Evolutionary conservation across 805 yeast genomes (phyloP), one percentile per base, ranked within the genome.

Genomic region (Candida adriatica): DNA sequence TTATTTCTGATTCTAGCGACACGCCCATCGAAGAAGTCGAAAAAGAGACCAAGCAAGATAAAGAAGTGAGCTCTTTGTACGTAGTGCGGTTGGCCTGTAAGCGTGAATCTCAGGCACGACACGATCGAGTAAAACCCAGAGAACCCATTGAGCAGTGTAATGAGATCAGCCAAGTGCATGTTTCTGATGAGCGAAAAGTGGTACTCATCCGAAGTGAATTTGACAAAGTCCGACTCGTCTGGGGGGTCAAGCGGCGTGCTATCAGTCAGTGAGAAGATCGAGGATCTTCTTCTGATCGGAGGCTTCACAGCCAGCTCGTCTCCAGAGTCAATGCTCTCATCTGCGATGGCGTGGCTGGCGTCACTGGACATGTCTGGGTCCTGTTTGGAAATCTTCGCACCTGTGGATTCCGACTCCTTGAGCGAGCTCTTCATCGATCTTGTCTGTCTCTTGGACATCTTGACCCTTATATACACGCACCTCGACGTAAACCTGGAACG

Each of bases 11-110:
- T 71, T 52, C 98, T 73, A 4, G 98, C 98, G 6, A 90, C 98
- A 49, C 94, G 76, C 21, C 98, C 98, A 56, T 92, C 98, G 56
- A 92, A 83, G 56, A 92, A 87, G 58, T 90, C 98, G 57, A 90
- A 90, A 55, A 92, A 86, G 51, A 90, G 73, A 5, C 98, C 98
- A 45, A 90, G 64, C n/a, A 83, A 68, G 26, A 87, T 85, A 61
- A 83, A 86, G 43, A 81, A 77, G 61, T 87, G 88, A 2, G 97
- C 96, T 47, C 95, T 70, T 61, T 82, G 90, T 19, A 79, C 73
- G 55, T 82, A 81, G 50, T 76, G 81, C 6, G 74, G 60, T 44
- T 75, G 66, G 10, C 75, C 77, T 3, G 90, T 82, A 31, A 76
- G 63, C 5, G 88, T 75, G 57, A 74, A 92, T 51, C 95, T 70